Base-by-base conservation (phyloP, 345 rosid genomes). In the Carallia pectinifolia region DNA sequence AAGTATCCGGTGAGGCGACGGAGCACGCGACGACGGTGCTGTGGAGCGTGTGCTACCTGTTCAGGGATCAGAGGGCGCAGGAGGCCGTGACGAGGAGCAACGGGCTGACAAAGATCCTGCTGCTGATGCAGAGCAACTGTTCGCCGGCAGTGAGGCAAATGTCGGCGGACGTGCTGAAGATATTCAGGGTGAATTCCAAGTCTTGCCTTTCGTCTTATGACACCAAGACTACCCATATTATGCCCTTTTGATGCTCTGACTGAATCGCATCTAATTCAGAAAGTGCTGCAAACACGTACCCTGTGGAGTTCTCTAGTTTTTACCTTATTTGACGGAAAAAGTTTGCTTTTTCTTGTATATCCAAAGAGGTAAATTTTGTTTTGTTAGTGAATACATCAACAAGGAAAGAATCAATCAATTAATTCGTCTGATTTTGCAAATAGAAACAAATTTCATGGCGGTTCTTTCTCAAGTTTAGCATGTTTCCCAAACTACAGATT, bases 201-300 rank as follows among this genome's bases (percentile, higher is more conserved):
- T 84, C 85, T 23, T 85, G 83, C 39, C 83, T 90, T 50, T 65
- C 91, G 29, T 77, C 89, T 72, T 94, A 94, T 65, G 85, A 90
- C n/a, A 94, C 98, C 17, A 88, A 90, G 66, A 88, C 97, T 37
- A 94, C 95, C 64, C 98, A 91, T 77, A 90, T 94, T 56, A 90
- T 82, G 83, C 98, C 98, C 48, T 90, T 87, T 73, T 94, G 92
- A 93, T 70, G 50, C 50, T 12, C 48, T 0, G 15, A 10, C 48
- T 40, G 3, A 10, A 13, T 54, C 59, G 1, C 2, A 54, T 1
- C 17, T 10, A 54, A 2, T 1, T 1, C 34, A 4, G 34, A 2
- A 33, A 54, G 4, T 54, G 23, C 23, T 54, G 59, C 29, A 54
- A 6, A 4, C 7, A 54, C 59, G 19, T 19, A 7, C 54, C 8